Conservation (phyloP, 2,329 filamentous ascomycete genomes). For the Colletotrichum karsti region DNA sequence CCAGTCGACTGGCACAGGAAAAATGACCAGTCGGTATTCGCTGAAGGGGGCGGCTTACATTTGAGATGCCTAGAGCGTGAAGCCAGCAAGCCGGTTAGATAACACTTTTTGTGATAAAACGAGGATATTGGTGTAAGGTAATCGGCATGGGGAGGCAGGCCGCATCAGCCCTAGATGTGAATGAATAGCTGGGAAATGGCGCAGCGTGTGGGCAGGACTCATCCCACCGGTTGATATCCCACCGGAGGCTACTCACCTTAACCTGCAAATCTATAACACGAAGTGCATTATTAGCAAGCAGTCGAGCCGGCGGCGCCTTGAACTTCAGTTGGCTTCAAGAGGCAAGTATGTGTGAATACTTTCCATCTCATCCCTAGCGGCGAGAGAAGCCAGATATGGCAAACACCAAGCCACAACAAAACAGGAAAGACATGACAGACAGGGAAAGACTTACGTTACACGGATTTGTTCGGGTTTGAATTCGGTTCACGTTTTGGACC, state of each 20-base stretch:
- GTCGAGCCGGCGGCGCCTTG: background rate
- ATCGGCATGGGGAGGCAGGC: background rate
- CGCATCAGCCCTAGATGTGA: background rate
- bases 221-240: background rate
- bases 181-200: background rate
- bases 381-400: background rate
- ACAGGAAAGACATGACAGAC: background rate
- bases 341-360: background rate
- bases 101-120: background rate
- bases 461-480: slow-evolving; percentile 18
- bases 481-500: slow-evolving; percentile 19
- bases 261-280: slow-evolving; percentile 14
- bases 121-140: background rate
- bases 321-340: background rate
- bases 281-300: slow-evolving; percentile 2
- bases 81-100: background rate
- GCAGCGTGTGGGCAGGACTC: background rate
- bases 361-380: background rate
- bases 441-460: slow-evolving; percentile 23
- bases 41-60: slow-evolving; percentile 4
- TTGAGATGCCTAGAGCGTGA: slow-evolving; percentile 4
- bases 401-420: background rate
- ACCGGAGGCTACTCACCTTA: slow-evolving; percentile 15
- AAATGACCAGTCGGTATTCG: background rate
- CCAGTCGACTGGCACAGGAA: background rate